phyloP scores from a whole-genome alignment of 768 basidiomycete species.

The Trametes punicea region DNA sequence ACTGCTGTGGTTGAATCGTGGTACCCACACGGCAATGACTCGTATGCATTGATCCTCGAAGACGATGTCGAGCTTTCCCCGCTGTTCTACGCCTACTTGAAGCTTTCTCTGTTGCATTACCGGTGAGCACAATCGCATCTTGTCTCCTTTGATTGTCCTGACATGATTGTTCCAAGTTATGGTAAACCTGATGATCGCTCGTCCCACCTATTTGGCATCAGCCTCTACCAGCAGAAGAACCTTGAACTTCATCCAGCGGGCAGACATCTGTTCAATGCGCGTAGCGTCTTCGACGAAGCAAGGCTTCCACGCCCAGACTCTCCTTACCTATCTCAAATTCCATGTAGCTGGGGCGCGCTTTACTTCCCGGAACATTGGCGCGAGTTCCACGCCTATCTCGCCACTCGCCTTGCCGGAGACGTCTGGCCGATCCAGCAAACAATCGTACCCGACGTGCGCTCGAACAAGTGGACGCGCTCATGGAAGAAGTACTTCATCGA shows the following conservation, averaged over 20 bases:
- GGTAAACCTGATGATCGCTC: constrained; percentile 40
- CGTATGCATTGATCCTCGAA: constrained; percentile 78
- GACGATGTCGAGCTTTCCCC: constrained; percentile 87
- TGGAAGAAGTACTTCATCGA: constrained; percentile 94
- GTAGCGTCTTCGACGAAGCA: constrained; percentile 46
- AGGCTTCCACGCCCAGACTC: constrained; percentile 44
- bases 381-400: constrained; percentile 78
- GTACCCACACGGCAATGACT: constrained; percentile 72
- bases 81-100: constrained; percentile 81
- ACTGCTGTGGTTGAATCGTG: constrained; percentile 86
- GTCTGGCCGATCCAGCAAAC: constrained; percentile 35
- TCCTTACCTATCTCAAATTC: constrained; percentile 83
- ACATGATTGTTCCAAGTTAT: constrained; percentile 43
- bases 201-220: constrained; percentile 68
- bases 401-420: constrained; percentile 60
- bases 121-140: constrained; percentile 37
- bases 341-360: constrained; percentile 89
- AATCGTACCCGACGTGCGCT: constrained; percentile 73
- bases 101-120: constrained; percentile 76
- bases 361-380: constrained; percentile 91
- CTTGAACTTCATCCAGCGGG: constrained; percentile 70
- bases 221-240: constrained; percentile 83
- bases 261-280: constrained; percentile 65
- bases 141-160: not conserved
- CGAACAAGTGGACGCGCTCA: constrained; percentile 75